These are phyloP conservation scores for Chalciporus pseudorubinellus DNA, from an alignment of 768 basidiomycete genomes.

Conservation along the genomic window DNA sequence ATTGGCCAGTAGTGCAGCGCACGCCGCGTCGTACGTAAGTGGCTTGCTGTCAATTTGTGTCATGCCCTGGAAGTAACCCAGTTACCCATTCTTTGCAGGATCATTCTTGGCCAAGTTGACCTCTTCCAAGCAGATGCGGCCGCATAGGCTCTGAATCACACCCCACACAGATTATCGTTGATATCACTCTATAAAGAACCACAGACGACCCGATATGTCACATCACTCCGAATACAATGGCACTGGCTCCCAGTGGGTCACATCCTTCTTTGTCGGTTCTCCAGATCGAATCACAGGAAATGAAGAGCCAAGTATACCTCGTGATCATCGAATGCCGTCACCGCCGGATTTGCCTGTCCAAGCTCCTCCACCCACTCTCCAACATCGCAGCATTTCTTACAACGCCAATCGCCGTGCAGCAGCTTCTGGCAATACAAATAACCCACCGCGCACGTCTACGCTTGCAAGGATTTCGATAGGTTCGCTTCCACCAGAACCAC, in stretches of 20 bases:
- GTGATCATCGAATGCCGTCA: slow-evolving; percentile 19
- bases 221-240: slow-evolving; percentile 75
- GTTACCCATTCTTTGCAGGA: not conserved
- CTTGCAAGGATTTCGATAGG: slow-evolving; percentile 7
- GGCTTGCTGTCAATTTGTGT: not conserved
- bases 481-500: slow-evolving; percentile 25
- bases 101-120: not conserved
- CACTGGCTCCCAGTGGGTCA: slow-evolving; percentile 75
- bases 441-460: slow-evolving; percentile 12
- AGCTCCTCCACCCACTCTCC: slow-evolving; percentile 2
- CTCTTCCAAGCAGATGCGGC: not conserved
- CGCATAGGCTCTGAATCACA: not conserved
- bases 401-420: not conserved
- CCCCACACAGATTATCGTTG: not conserved
- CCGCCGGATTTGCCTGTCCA: not conserved
- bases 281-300: slow-evolving; percentile 18
- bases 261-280: slow-evolving; percentile 49
- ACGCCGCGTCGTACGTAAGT: no score
- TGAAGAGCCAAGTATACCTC: slow-evolving; percentile 15
- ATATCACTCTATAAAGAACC: not conserved
- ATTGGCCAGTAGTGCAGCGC: no score
- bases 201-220: slow-evolving; percentile 10
- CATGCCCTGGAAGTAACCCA: slow-evolving; percentile 4
- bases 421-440: slow-evolving; percentile 10
- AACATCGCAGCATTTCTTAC: slow-evolving; percentile 13